Evolutionary conservation across 139 green algal species (phyloP).

Genomic region (Marvania coccoides): DNA sequence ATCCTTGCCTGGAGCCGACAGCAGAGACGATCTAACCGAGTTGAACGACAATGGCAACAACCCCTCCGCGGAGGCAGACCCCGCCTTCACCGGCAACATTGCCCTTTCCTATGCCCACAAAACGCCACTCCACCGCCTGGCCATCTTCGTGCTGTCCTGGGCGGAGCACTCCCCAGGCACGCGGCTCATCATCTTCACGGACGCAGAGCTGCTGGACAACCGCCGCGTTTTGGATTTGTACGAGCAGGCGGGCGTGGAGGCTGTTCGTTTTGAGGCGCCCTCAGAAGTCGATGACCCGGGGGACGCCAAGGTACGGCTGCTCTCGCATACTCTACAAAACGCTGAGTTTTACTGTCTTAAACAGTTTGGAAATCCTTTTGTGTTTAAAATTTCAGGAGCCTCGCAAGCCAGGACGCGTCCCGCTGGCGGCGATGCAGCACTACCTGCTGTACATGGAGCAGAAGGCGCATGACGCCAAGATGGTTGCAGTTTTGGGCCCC

Average conservation of each 20-base stretch:
- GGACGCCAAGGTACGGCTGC: too few relatives aligned
- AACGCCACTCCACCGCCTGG: neutral
- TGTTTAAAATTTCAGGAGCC: too few relatives aligned
- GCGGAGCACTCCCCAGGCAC: neutral
- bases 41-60: too few relatives aligned
- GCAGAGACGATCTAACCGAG: too few relatives aligned
- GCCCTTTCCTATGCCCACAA: too few relatives aligned
- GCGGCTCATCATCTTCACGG: neutral
- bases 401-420: neutral
- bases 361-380: too few relatives aligned
- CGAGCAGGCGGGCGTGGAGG: neutral
- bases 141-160: slow-evolving; percentile 10
- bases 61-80: too few relatives aligned
- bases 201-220: neutral
- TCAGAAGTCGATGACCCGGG: neutral
- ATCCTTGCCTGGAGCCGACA: too few relatives aligned
- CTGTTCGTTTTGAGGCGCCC: neutral
- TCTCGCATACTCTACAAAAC: too few relatives aligned
- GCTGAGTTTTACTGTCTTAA: too few relatives aligned
- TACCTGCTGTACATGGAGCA: neutral
- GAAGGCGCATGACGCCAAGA: neutral
- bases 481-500: neutral
- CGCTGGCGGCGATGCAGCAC: neutral
- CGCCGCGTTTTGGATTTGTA: neutral
- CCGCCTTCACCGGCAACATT: too few relatives aligned